Base-by-base conservation (phyloP, 257 asterid genomes). In the Fraxinus pennsylvanica region DNA sequence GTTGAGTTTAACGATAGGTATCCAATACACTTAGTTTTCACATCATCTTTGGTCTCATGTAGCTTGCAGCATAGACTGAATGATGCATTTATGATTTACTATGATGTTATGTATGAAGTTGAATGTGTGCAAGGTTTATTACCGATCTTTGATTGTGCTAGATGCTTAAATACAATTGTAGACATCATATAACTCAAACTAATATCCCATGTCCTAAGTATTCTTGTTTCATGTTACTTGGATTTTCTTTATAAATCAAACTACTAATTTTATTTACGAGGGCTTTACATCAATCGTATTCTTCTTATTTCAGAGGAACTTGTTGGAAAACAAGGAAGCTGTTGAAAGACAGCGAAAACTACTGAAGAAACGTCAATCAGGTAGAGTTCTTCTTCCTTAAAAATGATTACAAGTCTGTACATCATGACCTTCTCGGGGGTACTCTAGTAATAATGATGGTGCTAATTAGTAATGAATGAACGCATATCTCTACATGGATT, bases 311-410 rank as follows among this genome's bases (percentile, higher is more conserved):
- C 86, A 96, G 98, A 91, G 87, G 83, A 90, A 86, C 83, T 86
- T 96, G 85, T 65, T 93, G 87, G 98, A 96, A 87, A 85, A 76
- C 79, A 96, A 96, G 84, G 99, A 96, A 87, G 92, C 95, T 69
- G 78, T 93, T 86, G 99, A 96, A 76, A 93, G 99, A 88, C 98
- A 91, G 89, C 84, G 98, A 76, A 96, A 92, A 88, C 90, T 85
- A 38, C 88, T 91, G 74, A 96, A 93, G 91, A 96, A 93, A 86
- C 93, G 96, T 57, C 97, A 91, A 77, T 54, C 94, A 72, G 98
- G 98, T 92, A 78, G 84, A 72, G 63, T 47, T 66, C 79, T 72
- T 7, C 66, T 68, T 68, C 78, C 80, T 70, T 47, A 7, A 21
- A 29, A 74, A 27, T 25, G 35, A 25, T 63, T 38, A 36, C 71